Percentiles rank a stretch among this genome's conserved stretches.
Conservation (phyloP, 257 asterid species). For the Nicotiana tabacum region DNA sequence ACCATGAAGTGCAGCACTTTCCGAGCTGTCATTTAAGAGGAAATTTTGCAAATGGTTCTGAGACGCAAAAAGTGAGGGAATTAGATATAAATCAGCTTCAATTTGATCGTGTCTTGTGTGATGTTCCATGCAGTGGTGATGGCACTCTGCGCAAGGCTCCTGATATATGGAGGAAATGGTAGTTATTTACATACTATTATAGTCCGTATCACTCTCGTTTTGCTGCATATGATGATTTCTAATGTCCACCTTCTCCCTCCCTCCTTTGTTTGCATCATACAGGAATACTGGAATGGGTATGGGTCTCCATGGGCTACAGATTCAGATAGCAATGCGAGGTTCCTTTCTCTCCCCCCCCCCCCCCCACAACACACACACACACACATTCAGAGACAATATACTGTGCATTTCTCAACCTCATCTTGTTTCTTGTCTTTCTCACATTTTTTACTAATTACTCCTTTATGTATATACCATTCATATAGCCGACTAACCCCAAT, state of each 20-base stretch:
- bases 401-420: background rate
- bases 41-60: slow-evolving; percentile 30
- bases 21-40: slow-evolving; percentile 61
- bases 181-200: slow-evolving; percentile 12
- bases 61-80: slow-evolving; percentile 23
- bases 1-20: slow-evolving; percentile 79
- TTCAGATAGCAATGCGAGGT: slow-evolving; percentile 98
- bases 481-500: background rate
- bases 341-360: background rate
- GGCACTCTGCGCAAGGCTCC: slow-evolving; percentile 87
- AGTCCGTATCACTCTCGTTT: background rate
- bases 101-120: slow-evolving; percentile 78
- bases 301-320: slow-evolving; percentile 90
- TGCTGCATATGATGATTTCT: slow-evolving; percentile 38
- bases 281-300: slow-evolving; percentile 89
- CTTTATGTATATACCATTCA: background rate
- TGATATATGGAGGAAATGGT: slow-evolving; percentile 81
- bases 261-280: slow-evolving; percentile 12
- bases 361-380: too few species aligned
- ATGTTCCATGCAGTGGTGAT: slow-evolving; percentile 87
- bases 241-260: slow-evolving; percentile 13
- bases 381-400: background rate
- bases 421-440: background rate
- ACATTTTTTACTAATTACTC: background rate
- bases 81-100: slow-evolving; percentile 49